phyloP scores from a whole-genome alignment of 208 protist genomes.

The Wallacemonas sp. region DNA sequence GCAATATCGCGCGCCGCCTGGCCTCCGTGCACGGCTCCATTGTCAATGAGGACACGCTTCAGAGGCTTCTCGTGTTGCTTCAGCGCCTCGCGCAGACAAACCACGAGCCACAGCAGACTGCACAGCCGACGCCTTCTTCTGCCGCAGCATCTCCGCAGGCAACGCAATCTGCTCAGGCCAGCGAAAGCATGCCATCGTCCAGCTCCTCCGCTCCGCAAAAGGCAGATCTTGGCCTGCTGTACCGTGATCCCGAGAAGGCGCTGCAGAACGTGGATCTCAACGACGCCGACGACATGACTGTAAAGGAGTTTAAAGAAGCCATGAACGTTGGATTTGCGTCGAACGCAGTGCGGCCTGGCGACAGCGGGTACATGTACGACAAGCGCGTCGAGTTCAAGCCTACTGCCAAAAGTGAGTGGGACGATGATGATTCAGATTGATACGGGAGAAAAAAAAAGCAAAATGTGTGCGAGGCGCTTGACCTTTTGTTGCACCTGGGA shows the following conservation, averaged over 20 bases:
- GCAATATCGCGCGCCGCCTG: constrained; percentile 56
- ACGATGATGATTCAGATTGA: constrained; percentile 61
- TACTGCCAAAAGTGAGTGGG: constrained; percentile 83
- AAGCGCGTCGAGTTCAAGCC: constrained; percentile 73
- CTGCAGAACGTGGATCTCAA: constrained; percentile 89
- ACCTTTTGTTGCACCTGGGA: too few species aligned
- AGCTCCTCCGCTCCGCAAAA: constrained; percentile 35
- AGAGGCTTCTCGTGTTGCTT: constrained; percentile 57
- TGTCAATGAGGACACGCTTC: constrained; percentile 57
- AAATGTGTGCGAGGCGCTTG: too few species aligned
- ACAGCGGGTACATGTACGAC: constrained; percentile 87
- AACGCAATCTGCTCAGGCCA: background rate
- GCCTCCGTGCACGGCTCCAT: constrained; percentile 56
- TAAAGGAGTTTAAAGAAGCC: constrained; percentile 86
- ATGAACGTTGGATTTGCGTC: constrained; percentile 85
- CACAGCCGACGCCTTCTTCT: background rate
- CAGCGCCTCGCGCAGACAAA: constrained; percentile 43
- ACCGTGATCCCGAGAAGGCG: constrained; percentile 84
- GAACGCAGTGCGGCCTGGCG: constrained; percentile 74
- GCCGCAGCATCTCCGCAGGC: background rate
- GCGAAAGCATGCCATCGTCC: background rate
- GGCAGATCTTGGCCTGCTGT: constrained; percentile 87
- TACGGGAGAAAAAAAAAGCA: too few species aligned
- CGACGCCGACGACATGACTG: constrained; percentile 84
- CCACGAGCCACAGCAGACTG: background rate